These are phyloP conservation scores for Annulohypoxylon moriforme DNA, from an alignment of 495 filamentous ascomycete genomes.

Conservation along the genomic window DNA sequence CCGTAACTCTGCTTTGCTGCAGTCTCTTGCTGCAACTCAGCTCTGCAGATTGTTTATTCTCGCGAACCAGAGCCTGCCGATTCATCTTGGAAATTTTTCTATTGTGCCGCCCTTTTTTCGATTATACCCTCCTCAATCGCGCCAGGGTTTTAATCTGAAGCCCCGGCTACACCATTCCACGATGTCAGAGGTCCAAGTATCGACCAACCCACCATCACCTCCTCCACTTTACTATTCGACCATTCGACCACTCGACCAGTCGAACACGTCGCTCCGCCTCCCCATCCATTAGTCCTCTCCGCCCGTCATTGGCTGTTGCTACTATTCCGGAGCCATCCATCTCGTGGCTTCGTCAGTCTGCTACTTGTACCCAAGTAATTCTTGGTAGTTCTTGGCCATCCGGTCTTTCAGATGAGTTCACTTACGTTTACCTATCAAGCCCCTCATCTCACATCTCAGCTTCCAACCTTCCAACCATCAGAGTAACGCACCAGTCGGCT, in stretches of 20 bases:
- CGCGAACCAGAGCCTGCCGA: conserved; percentile 24
- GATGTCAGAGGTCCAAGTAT: conserved; percentile 40
- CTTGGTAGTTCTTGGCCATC: conserved; percentile 33
- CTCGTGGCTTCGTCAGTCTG: conserved; percentile 32
- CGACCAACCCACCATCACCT: conserved; percentile 33
- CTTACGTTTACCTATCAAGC: conserved; percentile 20
- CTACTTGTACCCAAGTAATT: conserved; percentile 5
- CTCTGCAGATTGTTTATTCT: conserved; percentile 22
- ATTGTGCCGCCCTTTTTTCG: too few species aligned
- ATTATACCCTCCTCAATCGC: conserved; percentile 44
- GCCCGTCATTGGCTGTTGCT: conserved; percentile 30
- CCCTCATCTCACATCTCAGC: conserved; percentile 32
- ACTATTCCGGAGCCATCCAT: conserved; percentile 35
- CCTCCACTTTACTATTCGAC: conserved; percentile 22
- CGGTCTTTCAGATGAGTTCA: conserved; percentile 35
- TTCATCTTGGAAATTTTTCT: too few species aligned
- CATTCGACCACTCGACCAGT: conserved; percentile 8
- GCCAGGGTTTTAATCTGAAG: conserved; percentile 48
- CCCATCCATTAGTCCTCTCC: conserved; percentile 20
- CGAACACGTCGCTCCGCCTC: conserved; percentile 38
- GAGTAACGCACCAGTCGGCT: conserved; percentile 36
- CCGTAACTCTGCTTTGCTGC: background rate
- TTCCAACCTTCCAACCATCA: conserved; percentile 31
- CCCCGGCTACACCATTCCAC: conserved; percentile 32
- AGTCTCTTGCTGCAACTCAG: conserved; percentile 9